phyloP scores from a whole-genome alignment of 2,329 filamentous ascomycete genomes.

The Exserohilum turcica region DNA sequence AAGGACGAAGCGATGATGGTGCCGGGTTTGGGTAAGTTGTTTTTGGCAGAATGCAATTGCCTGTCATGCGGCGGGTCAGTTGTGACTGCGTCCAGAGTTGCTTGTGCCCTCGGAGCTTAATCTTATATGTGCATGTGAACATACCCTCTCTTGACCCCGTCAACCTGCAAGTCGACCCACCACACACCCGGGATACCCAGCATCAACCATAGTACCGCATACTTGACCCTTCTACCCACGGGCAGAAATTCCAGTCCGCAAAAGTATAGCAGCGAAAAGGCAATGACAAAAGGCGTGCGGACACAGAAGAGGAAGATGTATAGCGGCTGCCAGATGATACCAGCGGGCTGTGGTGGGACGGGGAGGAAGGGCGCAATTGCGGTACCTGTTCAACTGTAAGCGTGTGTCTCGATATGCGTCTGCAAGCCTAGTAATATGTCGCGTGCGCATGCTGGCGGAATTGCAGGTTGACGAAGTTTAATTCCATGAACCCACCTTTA shows the following conservation, averaged over 20 bases:
- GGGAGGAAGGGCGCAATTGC: conserved; percentile 97
- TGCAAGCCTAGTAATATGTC: neutral
- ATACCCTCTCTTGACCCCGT: conserved; percentile 89
- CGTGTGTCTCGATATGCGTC: neutral
- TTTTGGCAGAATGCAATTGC: conserved; percentile 28
- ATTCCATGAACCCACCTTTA: conserved; percentile 63
- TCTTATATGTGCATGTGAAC: conserved; percentile 25
- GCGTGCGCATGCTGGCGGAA: neutral
- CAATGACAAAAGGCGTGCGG: conserved; percentile 77
- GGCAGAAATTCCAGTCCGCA: conserved; percentile 82
- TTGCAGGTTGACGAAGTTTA: neutral
- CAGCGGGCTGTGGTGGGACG: conserved; percentile 68
- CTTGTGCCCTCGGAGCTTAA: neutral
- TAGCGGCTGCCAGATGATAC: conserved; percentile 64
- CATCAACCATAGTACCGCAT: conserved; percentile 84
- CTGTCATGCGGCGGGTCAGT: conserved; percentile 17
- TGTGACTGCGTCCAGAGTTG: neutral
- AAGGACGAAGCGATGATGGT: conserved; percentile 88
- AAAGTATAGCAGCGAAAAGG: conserved; percentile 73
- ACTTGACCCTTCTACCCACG: conserved; percentile 70
- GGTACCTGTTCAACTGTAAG: conserved; percentile 66
- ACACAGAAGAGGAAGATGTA: conserved; percentile 77
- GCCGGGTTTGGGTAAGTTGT: conserved; percentile 76
- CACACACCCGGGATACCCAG: conserved; percentile 90
- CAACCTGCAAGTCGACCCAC: conserved; percentile 98